Percentiles rank a stretch among this genome's conserved stretches.
Conservation (phyloP, 352 stramenopile genomes). For the Globisporangium barbulae region DNA sequence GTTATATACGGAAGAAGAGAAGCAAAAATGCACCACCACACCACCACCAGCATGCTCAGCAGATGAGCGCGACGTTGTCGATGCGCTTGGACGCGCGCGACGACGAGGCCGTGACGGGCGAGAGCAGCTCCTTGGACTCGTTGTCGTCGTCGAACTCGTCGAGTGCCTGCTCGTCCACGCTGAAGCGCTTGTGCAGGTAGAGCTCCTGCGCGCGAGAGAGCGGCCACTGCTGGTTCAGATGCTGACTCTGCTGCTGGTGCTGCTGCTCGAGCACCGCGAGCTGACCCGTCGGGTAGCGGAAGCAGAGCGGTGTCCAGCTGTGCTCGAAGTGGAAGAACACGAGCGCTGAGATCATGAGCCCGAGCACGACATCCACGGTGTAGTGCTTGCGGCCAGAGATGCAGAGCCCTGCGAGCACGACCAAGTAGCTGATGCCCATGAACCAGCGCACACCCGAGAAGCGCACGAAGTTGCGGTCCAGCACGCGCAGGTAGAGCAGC, state of each 20-base stretch:
- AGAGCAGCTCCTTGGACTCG: constrained; percentile 18
- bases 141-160: constrained; percentile 36
- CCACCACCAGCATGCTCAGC: constrained; percentile 18
- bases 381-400: constrained; percentile 75
- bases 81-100: constrained; percentile 20
- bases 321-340: constrained; percentile 84
- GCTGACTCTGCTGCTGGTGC: constrained; percentile 15
- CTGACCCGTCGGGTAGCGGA: constrained; percentile 25
- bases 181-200: constrained; percentile 43
- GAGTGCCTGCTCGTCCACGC: constrained; percentile 45
- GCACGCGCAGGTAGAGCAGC: constrained; percentile 58
- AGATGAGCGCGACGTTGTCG: constrained; percentile 45
- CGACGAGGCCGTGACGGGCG: neutral
- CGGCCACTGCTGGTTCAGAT: constrained; percentile 4
- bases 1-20: neutral
- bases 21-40: neutral
- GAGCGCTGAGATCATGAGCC: constrained; percentile 55
- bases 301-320: constrained; percentile 56
- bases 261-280: constrained; percentile 23
- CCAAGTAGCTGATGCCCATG: constrained; percentile 48
- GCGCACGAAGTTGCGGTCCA: constrained; percentile 50
- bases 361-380: constrained; percentile 75
- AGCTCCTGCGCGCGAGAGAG: constrained; percentile 18
- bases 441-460: constrained; percentile 53
- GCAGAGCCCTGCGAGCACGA: constrained; percentile 46